A percentile compares a stretch with the other conserved stretches of the same genome.
phyloP scores from a whole-genome alignment of 2,329 filamentous ascomycete genomes.

The Cryphonectria carpinicola region DNA sequence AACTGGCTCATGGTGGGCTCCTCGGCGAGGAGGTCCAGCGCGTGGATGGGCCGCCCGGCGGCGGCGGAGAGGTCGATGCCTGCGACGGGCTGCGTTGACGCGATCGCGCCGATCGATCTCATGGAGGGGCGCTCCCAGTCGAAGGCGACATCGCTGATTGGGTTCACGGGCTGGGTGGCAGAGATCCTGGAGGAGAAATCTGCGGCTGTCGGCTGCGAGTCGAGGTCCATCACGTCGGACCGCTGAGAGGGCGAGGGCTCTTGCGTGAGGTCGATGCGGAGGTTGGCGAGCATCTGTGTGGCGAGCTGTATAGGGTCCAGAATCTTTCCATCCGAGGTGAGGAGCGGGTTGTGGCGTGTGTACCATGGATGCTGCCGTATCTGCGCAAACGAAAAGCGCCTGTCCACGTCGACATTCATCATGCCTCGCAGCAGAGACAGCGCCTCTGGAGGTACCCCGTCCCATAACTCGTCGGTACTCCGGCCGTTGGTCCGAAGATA shows the following conservation, averaged over 20 bases:
- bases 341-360: constrained; percentile 77
- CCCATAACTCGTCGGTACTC: constrained; percentile 85
- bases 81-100: constrained; percentile 55
- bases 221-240: constrained; percentile 71
- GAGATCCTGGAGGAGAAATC: constrained; percentile 59
- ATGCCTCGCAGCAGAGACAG: constrained; percentile 88
- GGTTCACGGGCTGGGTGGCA: constrained; percentile 84
- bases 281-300: constrained; percentile 91
- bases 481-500: constrained; percentile 80
- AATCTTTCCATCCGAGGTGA: constrained; percentile 74
- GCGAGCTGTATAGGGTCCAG: constrained; percentile 82
- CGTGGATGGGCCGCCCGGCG: constrained; percentile 41
- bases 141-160: constrained; percentile 74
- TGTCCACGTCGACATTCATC: constrained; percentile 77
- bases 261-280: constrained; percentile 85
- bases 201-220: constrained; percentile 46
- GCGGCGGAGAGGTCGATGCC: constrained; percentile 41
- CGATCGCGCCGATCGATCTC: constrained; percentile 50
- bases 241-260: constrained; percentile 57
- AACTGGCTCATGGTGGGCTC: constrained; percentile 90
- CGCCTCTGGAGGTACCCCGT: constrained; percentile 72
- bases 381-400: constrained; percentile 82
- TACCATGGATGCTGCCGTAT: constrained; percentile 95
- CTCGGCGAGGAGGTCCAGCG: constrained; percentile 71
- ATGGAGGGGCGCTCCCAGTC: constrained; percentile 83